Conservation (phyloP, 2,329 filamentous ascomycete species). For the Colletotrichum truncatum region DNA sequence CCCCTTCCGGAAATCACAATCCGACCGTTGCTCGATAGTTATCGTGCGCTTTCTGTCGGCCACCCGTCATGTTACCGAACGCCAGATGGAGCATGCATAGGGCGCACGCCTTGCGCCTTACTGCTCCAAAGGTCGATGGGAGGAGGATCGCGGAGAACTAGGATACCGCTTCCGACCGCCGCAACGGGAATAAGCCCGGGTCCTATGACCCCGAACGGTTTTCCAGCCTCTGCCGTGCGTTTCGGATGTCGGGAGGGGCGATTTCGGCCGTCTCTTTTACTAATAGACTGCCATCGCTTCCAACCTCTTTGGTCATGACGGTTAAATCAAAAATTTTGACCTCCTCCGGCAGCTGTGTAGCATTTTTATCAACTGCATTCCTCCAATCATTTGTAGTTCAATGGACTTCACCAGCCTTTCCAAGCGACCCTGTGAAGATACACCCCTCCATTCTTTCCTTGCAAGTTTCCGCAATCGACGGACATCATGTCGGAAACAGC, state of each 20-base stretch:
- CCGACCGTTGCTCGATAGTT: not conserved
- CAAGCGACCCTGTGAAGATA: not conserved
- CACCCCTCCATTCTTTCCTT: no score
- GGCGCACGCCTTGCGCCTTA: not conserved
- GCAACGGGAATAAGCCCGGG: conserved; percentile 13
- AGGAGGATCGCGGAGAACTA: not conserved
- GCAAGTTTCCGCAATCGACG: no score
- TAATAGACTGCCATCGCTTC: not conserved
- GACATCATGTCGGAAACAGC: not conserved
- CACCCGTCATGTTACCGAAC: conserved; percentile 3
- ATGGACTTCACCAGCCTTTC: not conserved
- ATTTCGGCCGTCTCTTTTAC: conserved; percentile 12
- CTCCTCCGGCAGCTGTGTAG: not conserved
- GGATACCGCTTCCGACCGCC: conserved; percentile 4
- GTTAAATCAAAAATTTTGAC: not conserved
- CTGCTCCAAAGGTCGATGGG: not conserved
- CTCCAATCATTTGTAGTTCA: not conserved
- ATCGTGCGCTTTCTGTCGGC: not conserved
- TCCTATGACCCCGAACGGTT: not conserved
- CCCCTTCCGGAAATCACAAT: not conserved
- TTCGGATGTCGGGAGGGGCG: not conserved
- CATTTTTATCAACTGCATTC: not conserved
- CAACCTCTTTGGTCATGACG: not conserved
- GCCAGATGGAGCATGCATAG: not conserved
- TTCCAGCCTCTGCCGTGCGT: not conserved